Percentiles rank a stretch among this genome's conserved stretches.
Conservation (phyloP, 129 eudicot species). For the Chrysanthemum makinoi region DNA sequence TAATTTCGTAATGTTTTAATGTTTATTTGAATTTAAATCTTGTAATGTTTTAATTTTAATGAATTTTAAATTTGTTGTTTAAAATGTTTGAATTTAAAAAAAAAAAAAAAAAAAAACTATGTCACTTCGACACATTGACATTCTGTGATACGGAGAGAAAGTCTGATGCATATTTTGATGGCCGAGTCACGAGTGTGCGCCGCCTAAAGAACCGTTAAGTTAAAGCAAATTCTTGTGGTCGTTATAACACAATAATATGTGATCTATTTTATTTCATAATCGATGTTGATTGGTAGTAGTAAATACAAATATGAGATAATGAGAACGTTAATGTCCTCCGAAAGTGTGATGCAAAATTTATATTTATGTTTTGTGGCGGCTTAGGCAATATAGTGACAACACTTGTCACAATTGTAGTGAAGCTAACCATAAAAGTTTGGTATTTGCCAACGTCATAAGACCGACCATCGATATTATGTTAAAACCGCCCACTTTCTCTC, state of each 20-base stretch:
- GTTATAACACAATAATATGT: not conserved
- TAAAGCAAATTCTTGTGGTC: not conserved
- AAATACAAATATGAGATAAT: not conserved
- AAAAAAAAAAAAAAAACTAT: no score
- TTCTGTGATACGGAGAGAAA: no score
- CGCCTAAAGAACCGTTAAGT: not conserved
- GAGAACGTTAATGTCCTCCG: not conserved
- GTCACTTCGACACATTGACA: no score
- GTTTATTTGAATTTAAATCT: no score
- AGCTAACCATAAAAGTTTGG: not conserved
- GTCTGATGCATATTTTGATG: no score
- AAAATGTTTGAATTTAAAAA: no score
- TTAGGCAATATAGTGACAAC: slow-evolving; percentile 2
- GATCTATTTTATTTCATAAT: not conserved
- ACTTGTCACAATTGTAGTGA: slow-evolving; percentile 20
- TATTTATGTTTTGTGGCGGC: slow-evolving; percentile 23
- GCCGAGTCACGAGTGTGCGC: no score
- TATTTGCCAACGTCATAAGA: slow-evolving; percentile 25
- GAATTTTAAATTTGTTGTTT: no score
- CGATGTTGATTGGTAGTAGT: not conserved
- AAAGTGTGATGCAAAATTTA: not conserved
- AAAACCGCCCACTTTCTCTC: slow-evolving; percentile 37
- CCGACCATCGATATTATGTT: slow-evolving; percentile 22
- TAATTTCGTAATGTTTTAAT: no score
- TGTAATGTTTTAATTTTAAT: no score